Base-by-base conservation (phyloP, 164 flowering plant species). In the Litsea cubeba region DNA sequence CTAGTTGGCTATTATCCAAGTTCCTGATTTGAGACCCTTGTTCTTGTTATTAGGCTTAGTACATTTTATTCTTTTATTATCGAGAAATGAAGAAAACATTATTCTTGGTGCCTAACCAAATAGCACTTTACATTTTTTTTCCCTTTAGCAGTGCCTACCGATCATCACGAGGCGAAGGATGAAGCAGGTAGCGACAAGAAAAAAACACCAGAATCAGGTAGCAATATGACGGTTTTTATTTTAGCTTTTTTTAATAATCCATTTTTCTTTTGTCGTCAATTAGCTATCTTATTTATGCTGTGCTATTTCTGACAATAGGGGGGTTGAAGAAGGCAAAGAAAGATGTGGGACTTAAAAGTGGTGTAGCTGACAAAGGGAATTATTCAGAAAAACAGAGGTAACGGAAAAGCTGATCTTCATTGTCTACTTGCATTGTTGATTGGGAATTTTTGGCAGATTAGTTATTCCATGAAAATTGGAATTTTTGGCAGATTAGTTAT, bases 381-480 rank as follows among this genome's bases (percentile, higher is more conserved):
- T 69, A 74, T 78, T 89, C 94, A 64, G 91, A 83, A 72, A 94
- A 87, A 80, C 98, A 90, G 75, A 92, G 95, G 98, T 92, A 81
- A 49, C 57, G 20, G n/a, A 40, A 17, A 63, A 11, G 28, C 64
- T 66, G 69, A 66, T 66, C 30, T 25, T n/a, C 23, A 2, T 65
- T 15, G 60, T 54, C n/a, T 54, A 20, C n/a, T 54, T 54, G 60
- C n/a, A 20, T 65, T 1, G 11, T 50, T 10, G 60, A 54, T 54
- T 54, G n/a, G 17, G 17, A 15, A 15, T 24, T 62, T 5, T 72
- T 14, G 15, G 22, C 3, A 63, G 26, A 23, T 63, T 63, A 63
- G 28, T 25, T 25, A 63, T 12, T 25, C 6, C 25, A 63, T 25
- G 25, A 24, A n/a, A 23, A 23, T 23, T 63, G 28, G 17, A 15